Evolutionary conservation across 345 rosid species (phyloP).

Genomic region (Ceriops decandra): DNA sequence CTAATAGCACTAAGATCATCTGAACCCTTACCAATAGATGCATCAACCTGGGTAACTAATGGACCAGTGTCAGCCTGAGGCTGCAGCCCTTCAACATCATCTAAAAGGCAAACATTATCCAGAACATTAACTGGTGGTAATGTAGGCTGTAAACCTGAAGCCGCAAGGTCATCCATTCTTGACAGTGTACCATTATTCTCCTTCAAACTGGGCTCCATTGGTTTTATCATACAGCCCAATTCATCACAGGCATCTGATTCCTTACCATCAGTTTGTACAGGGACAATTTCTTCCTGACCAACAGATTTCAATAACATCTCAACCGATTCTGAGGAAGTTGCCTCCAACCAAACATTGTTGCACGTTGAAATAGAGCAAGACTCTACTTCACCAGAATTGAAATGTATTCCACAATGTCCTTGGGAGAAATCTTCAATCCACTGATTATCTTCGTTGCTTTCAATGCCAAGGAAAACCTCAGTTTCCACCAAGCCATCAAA

Average conservation of each 20-base stretch:
- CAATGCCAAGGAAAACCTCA: slow-evolving; percentile 81
- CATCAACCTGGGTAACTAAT: slow-evolving; percentile 28
- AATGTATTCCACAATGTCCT: slow-evolving; percentile 59
- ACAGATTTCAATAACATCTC: slow-evolving; percentile 95
- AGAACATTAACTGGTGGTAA: slow-evolving; percentile 32
- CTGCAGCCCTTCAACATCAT: slow-evolving; percentile 34
- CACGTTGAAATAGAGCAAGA: slow-evolving; percentile 76
- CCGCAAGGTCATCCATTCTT: slow-evolving; percentile 30
- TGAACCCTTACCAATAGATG: slow-evolving; percentile 34
- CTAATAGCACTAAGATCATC: slow-evolving; percentile 23
- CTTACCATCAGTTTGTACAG: slow-evolving; percentile 39
- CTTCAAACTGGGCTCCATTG: slow-evolving; percentile 64
- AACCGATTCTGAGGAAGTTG: slow-evolving; percentile 81
- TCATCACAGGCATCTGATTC: slow-evolving; percentile 69
- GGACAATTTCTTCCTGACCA: slow-evolving; percentile 76
- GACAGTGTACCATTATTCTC: slow-evolving; percentile 31
- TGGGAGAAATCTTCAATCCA: slow-evolving; percentile 93
- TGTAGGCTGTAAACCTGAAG: slow-evolving; percentile 30
- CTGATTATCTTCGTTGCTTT: slow-evolving; percentile 68
- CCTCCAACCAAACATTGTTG: slow-evolving; percentile 98
- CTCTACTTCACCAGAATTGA: slow-evolving; percentile 73
- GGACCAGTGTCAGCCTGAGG: slow-evolving; percentile 38
- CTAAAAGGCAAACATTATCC: slow-evolving; percentile 31
- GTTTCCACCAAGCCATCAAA: slow-evolving; percentile 69
- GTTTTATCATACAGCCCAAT: slow-evolving; percentile 58